Base-by-base conservation (phyloP, 2,329 filamentous ascomycete species). In the Clonostachys rosea region DNA sequence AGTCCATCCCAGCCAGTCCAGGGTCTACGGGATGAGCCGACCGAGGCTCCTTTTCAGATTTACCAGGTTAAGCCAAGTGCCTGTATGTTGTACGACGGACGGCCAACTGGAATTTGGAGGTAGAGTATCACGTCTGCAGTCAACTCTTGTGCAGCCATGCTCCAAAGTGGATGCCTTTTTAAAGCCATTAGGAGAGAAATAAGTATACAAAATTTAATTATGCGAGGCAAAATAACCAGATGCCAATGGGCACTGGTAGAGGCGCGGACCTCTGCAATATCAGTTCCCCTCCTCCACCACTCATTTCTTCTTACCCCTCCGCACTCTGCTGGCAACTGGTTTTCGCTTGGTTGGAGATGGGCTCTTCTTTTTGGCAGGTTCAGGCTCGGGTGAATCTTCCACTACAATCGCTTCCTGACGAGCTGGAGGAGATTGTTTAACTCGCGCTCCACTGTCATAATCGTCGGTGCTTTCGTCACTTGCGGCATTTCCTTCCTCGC, bases 271-370 rank as follows among this genome's bases (percentile, higher is more conserved):
- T 30, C 24, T 30, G 24, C 24, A 30, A 30, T 8, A 3, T 30
- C 9, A 9, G 8, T 10, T 30, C 24, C 24, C 24, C 24, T 9
- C 24, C 24, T 40, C 40, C 18, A 37, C 36, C 45, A 48, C 44
- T 59, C 52, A 61, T 56, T 61, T 65, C 54, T 61, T 70, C 57
- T 63, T 65, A 54, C 58, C 61, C 46, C 54, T 50, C 34, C 47
- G 40, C 24, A 40, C 41, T 6, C 56, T 56, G 13, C 56, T 56
- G 18, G 54, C 57, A 30, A 60, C 59, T 6, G 61, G 53, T 48
- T 70, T 74, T 52, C 66, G 63, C 57, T 73, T 74, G n/a, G 59
- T 52, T 16, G 68, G 62, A 39, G 69, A 65, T 49, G 67, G 63
- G 50, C 66, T 59, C 52, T 68, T 71, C 62, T 72, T 75, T 56